These are phyloP conservation scores for Ogataea nitratoaversa DNA, from an alignment of 805 yeast genomes.

Conservation along the genomic window DNA sequence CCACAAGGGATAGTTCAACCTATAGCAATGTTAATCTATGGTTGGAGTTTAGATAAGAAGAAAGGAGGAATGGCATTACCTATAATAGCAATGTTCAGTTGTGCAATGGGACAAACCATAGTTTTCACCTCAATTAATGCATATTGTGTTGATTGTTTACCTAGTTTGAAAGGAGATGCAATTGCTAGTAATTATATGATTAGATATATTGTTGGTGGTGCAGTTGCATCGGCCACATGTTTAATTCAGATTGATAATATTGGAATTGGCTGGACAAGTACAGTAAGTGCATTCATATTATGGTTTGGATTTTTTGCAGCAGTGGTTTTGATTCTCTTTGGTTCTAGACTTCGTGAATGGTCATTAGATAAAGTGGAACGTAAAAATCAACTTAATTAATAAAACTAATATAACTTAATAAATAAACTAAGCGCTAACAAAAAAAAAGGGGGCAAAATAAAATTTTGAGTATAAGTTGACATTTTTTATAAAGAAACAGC, in stretches of 20 bases:
- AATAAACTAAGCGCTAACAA: no score
- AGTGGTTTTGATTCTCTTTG: conserved; percentile 34
- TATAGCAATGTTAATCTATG: conserved; percentile 42
- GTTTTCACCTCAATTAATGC: conserved; percentile 51
- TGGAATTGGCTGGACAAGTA: conserved; percentile 56
- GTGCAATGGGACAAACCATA: conserved; percentile 49
- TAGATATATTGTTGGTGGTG: conserved; percentile 44
- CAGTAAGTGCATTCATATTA: conserved; percentile 42
- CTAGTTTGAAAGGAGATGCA: conserved; percentile 50
- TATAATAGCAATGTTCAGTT: conserved; percentile 42
- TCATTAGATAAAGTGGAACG: no score
- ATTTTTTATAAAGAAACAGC: no score
- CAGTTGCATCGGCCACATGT: conserved; percentile 47
- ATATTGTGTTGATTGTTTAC: conserved; percentile 56
- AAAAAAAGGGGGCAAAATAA: no score
- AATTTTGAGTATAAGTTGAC: no score
- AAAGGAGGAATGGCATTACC: conserved; percentile 56
- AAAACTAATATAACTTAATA: no score
- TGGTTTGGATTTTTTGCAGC: conserved; percentile 35
- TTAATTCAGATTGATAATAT: conserved; percentile 41
- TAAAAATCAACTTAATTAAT: no score
- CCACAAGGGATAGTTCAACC: conserved; percentile 45
- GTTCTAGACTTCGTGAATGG: conserved; percentile 33
- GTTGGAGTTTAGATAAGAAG: conserved; percentile 46
- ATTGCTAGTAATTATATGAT: conserved; percentile 50